These are phyloP conservation scores for Lanzia echinophila DNA, from an alignment of 2,329 filamentous ascomycete species.

Conservation along the genomic window DNA sequence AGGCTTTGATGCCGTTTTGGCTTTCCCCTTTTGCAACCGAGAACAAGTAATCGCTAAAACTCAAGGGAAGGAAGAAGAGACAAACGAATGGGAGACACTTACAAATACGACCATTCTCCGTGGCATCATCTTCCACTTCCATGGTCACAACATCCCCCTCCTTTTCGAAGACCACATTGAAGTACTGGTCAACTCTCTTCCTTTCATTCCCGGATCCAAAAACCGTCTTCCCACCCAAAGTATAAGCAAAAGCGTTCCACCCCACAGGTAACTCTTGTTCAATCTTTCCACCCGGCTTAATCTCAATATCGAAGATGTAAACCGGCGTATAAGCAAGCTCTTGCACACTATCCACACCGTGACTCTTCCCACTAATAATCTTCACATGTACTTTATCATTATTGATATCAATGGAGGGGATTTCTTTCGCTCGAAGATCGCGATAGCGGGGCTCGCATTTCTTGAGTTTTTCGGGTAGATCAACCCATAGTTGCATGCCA, in stretches of 20 bases:
- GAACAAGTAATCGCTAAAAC: background rate
- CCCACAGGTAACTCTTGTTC: conserved; percentile 67
- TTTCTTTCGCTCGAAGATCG: conserved; percentile 72
- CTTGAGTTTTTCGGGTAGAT: conserved; percentile 77
- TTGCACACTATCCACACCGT: conserved; percentile 78
- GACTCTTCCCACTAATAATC: conserved; percentile 80
- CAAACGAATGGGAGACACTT: conserved; percentile 16
- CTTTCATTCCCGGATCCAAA: conserved; percentile 49
- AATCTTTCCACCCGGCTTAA: conserved; percentile 72
- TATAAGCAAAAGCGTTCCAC: conserved; percentile 90
- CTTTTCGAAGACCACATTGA: conserved; percentile 85
- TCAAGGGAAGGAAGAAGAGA: background rate
- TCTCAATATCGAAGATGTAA: conserved; percentile 83
- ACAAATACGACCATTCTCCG: conserved; percentile 41
- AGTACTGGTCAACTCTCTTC: conserved; percentile 58
- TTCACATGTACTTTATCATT: conserved; percentile 72
- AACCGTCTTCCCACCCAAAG: conserved; percentile 63
- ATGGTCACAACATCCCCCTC: conserved; percentile 70
- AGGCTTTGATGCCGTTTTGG: too few relatives aligned
- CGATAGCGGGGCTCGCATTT: conserved; percentile 87
- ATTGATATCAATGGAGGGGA: conserved; percentile 67
- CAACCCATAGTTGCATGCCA: conserved; percentile 93
- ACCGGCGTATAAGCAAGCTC: conserved; percentile 94
- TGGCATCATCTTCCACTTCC: conserved; percentile 59
- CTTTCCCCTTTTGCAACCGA: background rate